Evolutionary conservation across 176 grass and related monocot species (phyloP), one percentile per base, ranked within the genome.

Genomic region (Pharus latifolius): DNA sequence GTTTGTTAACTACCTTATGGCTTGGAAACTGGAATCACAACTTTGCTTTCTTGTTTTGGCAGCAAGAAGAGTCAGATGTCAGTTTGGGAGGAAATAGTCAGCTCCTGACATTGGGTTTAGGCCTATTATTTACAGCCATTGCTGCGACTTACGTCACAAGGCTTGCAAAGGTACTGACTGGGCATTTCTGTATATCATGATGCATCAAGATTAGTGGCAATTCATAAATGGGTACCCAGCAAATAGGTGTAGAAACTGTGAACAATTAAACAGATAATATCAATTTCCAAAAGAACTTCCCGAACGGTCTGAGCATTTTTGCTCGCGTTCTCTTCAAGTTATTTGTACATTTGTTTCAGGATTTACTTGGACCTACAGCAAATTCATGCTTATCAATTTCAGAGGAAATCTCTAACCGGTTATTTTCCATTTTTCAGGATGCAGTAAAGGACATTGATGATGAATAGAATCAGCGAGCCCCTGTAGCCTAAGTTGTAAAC

Each of bases 61-160:
- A 99, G 96, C 96, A 99, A 94, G 96, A 99, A 24, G 96, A 99
- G 44, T 94, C 96, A 3, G 95, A 94, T 7, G 50, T 85, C n/a
- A 69, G 87, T 56, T 80, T 91, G 54, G 87, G 90, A 75, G 96
- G 96, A 74, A 91, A 82, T 82, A 83, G 48, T 46, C 82, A 99
- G 67, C 61, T 99, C 73, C 59, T 72, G 76, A 95, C 87, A 54
- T 64, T 99, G 67, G 90, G 90, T 2, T 16, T 91, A 57, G 96
- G 96, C 23, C 74, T 99, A 40, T 53, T 86, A 66, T 87, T 94
- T 84, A 99, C 96, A 34, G 96, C 82, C 42, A 9, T 88, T 60
- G 96, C 96, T 70, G 96, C 96, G 16, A 26, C 73, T 75, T 95
- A 99, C 73, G 96, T 99, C 40, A 99, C 96, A 75, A 78, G 82